These are phyloP conservation scores for Backusella morwellensis DNA, from an alignment of 192 early-diverging fungal species.

Conservation along the genomic window DNA sequence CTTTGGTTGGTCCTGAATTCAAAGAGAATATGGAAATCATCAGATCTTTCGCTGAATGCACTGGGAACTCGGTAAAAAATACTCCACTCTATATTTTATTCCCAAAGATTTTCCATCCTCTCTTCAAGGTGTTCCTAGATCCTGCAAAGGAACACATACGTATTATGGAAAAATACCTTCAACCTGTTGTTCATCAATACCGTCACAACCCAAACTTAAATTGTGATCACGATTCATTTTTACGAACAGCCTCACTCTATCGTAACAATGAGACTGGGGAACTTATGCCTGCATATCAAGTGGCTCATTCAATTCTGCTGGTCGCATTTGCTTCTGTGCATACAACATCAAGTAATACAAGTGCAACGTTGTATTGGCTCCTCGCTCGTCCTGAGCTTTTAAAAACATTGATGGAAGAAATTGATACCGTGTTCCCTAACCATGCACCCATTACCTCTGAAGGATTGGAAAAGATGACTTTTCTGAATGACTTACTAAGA, in stretches of 20 bases:
- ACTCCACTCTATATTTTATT: neutral
- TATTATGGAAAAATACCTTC: constrained; percentile 10
- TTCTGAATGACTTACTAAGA: constrained; percentile 16
- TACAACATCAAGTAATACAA: constrained; percentile 12
- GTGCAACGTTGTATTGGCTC: constrained; percentile 17
- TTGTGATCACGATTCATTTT: neutral
- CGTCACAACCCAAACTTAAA: neutral
- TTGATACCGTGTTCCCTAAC: neutral
- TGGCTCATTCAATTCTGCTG: constrained; percentile 11
- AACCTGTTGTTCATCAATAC: constrained; percentile 5
- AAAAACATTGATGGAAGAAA: constrained; percentile 9
- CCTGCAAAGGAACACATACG: constrained; percentile 5
- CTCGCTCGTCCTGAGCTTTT: constrained; percentile 17
- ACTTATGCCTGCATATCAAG: neutral
- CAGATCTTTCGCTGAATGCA: constrained; percentile 21
- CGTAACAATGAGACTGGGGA: neutral
- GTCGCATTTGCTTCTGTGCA: constrained; percentile 24
- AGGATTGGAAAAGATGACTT: constrained; percentile 12
- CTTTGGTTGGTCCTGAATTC: constrained; percentile 20
- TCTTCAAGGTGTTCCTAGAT: constrained; percentile 14
- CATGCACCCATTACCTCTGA: constrained; percentile 3
- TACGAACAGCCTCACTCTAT: constrained; percentile 15
- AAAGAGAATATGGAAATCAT: constrained; percentile 15
- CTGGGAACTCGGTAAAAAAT: constrained; percentile 13
- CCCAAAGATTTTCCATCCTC: constrained; percentile 13